Evolutionary conservation across 139 green algal genomes (phyloP), one percentile per base, ranked within the genome.

Genomic region (Asterochloris sp.): DNA sequence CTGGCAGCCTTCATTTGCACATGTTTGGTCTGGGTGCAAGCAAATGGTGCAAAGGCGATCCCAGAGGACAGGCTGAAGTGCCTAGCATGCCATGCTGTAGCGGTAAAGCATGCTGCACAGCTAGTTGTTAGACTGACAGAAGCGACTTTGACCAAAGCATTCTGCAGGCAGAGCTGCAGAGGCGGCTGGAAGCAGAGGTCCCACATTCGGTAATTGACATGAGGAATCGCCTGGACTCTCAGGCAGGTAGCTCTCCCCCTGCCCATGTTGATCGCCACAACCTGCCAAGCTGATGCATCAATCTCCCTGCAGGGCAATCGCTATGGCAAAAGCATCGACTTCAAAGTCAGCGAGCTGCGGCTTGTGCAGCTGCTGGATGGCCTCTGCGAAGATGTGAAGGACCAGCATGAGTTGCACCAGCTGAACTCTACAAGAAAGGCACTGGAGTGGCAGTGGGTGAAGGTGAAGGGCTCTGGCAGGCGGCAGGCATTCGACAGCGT

Each of bases 261-360:
- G 38, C 38, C 4, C 38, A 54, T 54, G 38, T 6, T 54, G 38
- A n/a, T 54, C 38, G 6, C 38, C 38, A 54, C 4, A 54, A 54
- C 4, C 38, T 54, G 38, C 38, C 38, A 54, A 6, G 38, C 38
- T 54, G 38, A 2, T 54, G 38, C 38, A 6, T 6, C 38, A 54
- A 54, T 54, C 4, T 6, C 38, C 38, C 38, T 54, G 38, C 38
- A 97, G 23, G 94, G 94, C 13, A 92, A 97, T 62, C 83, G 94
- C 28, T 96, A 95, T 60, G 94, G 94, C 24, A 95, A 95, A 75
- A 82, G 96, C 11, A 95, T 98, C 1, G 87, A 93, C 17, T 97
- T 95, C 81, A 92, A 89, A 80, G 64, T 92, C 8, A 93, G 87
- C 77, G 92, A 96, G 83, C 82, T 94, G 54, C 76, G 92, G 13